These are phyloP conservation scores for Crithidia fasciculata DNA, from an alignment of 208 protist genomes.

Conservation along the genomic window DNA sequence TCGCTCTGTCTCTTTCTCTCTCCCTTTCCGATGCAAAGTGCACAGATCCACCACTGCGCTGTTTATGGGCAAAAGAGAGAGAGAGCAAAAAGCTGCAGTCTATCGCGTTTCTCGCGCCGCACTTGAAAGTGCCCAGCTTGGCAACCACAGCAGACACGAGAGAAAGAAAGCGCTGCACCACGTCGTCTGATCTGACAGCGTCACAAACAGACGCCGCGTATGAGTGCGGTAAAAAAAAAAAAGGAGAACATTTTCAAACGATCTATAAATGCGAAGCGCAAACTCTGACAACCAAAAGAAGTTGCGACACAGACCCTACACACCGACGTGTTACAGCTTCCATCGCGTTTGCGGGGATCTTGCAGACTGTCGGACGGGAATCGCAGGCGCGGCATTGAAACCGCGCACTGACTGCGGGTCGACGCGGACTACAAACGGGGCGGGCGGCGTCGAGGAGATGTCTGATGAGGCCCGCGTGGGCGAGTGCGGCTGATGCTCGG, in stretches of 20 bases:
- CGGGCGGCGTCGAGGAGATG: constrained; percentile 17
- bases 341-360: constrained; percentile 20
- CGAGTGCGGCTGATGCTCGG: not conserved
- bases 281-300: not conserved
- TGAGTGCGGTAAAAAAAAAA: not conserved
- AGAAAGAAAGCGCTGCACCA: not conserved
- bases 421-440: constrained; percentile 76
- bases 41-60: too few species aligned
- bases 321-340: constrained; percentile 8
- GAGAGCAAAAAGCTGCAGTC: not conserved
- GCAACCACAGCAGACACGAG: too few species aligned
- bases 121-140: too few species aligned
- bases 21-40: too few species aligned
- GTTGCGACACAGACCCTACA: not conserved
- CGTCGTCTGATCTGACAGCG: not conserved
- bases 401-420: constrained; percentile 32
- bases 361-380: constrained; percentile 8
- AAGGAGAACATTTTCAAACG: not conserved
- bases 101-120: too few species aligned
- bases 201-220: too few species aligned
- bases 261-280: not conserved
- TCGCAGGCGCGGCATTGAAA: constrained; percentile 15
- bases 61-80: not conserved
- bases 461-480: constrained; percentile 8
- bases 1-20: too few species aligned